These are phyloP conservation scores for Leccinum fibrillosum DNA, from an alignment of 768 basidiomycete species.

Conservation along the genomic window DNA sequence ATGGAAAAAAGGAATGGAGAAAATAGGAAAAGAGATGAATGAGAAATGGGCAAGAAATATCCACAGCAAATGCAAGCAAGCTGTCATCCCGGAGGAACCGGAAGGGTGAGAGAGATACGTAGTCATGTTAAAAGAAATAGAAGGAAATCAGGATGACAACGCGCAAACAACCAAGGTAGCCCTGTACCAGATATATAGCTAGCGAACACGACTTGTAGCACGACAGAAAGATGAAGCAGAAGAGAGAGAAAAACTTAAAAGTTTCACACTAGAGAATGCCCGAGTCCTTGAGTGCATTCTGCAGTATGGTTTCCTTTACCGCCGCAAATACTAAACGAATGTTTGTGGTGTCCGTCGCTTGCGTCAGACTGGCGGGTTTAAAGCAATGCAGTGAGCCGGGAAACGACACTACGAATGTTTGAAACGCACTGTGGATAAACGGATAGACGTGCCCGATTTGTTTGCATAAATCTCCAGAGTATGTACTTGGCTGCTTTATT, in stretches of 20 bases:
- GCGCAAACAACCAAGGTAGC: neutral
- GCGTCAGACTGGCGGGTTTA: slow-evolving; percentile 55
- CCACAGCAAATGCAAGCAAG: slow-evolving; percentile 31
- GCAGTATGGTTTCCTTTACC: slow-evolving; percentile 90
- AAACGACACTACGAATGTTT: neutral
- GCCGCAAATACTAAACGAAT: slow-evolving; percentile 81
- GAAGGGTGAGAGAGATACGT: neutral
- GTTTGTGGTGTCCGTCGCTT: slow-evolving; percentile 87
- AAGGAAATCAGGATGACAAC: neutral
- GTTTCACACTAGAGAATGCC: slow-evolving; percentile 59
- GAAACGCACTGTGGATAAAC: slow-evolving; percentile 84
- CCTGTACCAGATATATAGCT: slow-evolving; percentile 25
- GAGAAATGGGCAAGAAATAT: slow-evolving; percentile 20
- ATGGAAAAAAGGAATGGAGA: too few relatives aligned
- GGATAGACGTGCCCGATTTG: slow-evolving; percentile 76
- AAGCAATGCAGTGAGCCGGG: neutral
- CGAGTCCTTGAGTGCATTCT: slow-evolving; percentile 82
- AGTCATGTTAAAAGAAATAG: neutral
- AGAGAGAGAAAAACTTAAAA: neutral
- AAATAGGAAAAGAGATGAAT: neutral
- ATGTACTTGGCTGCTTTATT: slow-evolving; percentile 96
- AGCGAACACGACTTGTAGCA: slow-evolving; percentile 16
- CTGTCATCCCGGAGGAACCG: slow-evolving; percentile 1
- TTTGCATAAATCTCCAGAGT: slow-evolving; percentile 92
- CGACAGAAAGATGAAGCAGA: neutral